Conservation (phyloP, 495 filamentous ascomycete genomes). For the Daldinia loculata region DNA sequence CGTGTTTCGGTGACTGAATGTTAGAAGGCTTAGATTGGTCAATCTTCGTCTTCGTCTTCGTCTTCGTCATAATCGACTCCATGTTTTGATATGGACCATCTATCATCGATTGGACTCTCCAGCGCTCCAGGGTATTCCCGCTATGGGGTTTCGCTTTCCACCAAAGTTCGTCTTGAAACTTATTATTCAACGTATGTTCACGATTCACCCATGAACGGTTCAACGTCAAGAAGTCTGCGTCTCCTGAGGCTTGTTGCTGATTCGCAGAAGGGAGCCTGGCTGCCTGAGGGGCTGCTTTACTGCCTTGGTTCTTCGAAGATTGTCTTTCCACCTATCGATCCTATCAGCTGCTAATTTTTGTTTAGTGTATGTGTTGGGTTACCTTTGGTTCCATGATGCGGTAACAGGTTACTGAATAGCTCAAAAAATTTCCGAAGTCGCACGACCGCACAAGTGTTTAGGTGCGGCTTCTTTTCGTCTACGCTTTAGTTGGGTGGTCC, state of each 20-base stretch:
- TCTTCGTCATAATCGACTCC: background rate
- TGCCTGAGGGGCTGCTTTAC: background rate
- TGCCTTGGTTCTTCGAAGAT: background rate
- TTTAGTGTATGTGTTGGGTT: background rate
- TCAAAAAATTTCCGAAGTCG: background rate
- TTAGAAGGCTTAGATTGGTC: background rate
- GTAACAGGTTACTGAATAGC: constrained; percentile 3
- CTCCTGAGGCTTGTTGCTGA: constrained; percentile 1
- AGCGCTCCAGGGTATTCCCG: constrained; percentile 11
- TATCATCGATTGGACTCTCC: constrained; percentile 20
- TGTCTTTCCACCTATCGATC: constrained; percentile 6
- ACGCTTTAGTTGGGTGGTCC: constrained; percentile 7
- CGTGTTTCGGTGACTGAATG: background rate
- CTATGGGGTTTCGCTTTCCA: background rate
- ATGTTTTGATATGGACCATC: constrained; percentile 33
- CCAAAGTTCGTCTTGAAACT: background rate
- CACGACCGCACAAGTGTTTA: background rate
- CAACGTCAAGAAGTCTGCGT: background rate
- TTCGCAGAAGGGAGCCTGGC: background rate
- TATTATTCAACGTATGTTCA: constrained; percentile 1
- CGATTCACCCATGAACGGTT: constrained; percentile 26
- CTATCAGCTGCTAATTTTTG: constrained; percentile 8
- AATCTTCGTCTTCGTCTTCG: background rate
- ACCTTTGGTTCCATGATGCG: constrained; percentile 25
- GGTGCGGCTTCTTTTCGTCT: background rate